Percentiles rank a stretch among this genome's conserved stretches.
Conservation (phyloP, 139 green algal species). For the Micromonas pusilla region DNA sequence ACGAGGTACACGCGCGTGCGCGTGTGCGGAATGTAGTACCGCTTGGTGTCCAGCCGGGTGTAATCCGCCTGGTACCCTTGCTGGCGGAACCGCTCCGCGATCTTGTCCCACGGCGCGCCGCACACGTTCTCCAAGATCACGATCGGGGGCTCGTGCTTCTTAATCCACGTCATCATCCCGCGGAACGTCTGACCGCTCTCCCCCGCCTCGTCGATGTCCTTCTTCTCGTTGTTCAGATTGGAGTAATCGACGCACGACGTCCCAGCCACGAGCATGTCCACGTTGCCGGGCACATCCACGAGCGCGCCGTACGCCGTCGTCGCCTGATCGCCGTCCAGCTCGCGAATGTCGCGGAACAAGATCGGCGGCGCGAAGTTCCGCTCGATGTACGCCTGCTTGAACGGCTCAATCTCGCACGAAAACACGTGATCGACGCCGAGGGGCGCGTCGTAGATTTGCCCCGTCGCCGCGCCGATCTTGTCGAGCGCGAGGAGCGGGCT, state of each 20-base stretch:
- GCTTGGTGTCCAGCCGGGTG: constrained; percentile 32
- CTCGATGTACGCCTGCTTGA: constrained; percentile 38
- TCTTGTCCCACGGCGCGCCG: constrained; percentile 22
- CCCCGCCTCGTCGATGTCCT: constrained; percentile 25
- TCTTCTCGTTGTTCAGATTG: constrained; percentile 34
- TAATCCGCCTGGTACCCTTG: constrained; percentile 22
- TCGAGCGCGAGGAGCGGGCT: constrained; percentile 30
- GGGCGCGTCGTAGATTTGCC: not conserved
- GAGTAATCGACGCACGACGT: constrained; percentile 38
- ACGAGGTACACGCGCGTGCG: constrained; percentile 32
- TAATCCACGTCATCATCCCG: constrained; percentile 32
- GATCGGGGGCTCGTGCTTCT: constrained; percentile 6
- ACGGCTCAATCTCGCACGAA: constrained; percentile 35
- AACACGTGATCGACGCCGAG: constrained; percentile 33
- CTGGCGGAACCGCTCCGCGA: constrained; percentile 2
- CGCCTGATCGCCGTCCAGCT: constrained; percentile 23
- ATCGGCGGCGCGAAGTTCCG: constrained; percentile 33
- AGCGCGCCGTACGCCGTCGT: constrained; percentile 26
- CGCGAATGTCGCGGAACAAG: constrained; percentile 33
- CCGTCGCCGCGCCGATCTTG: constrained; percentile 21
- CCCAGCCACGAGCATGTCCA: constrained; percentile 34
- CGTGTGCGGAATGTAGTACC: constrained; percentile 35
- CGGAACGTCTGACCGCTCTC: constrained; percentile 34
- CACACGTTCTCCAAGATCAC: constrained; percentile 37
- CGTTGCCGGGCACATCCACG: constrained; percentile 23